Evolutionary conservation across 257 asterid species (phyloP).

Genomic region (Echites panduratus): DNA sequence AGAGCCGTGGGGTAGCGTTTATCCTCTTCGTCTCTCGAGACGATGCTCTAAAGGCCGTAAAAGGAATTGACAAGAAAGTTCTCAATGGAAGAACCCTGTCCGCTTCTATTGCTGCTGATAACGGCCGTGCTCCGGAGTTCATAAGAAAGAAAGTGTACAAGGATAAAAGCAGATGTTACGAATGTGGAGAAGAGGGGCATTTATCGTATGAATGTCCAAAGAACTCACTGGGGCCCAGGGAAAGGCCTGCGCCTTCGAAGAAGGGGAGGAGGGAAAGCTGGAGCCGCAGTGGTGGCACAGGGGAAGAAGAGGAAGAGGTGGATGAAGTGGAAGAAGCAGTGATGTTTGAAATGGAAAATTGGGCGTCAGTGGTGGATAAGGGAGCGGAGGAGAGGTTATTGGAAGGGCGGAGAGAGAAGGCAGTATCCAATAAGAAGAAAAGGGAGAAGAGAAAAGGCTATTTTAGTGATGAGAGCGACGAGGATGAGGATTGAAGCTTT

Average conservation of each 20-base stretch:
- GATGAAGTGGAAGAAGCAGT: slow-evolving; percentile 45
- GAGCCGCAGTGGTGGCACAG: slow-evolving; percentile 26
- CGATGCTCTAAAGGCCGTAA: slow-evolving; percentile 69
- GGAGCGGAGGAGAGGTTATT: slow-evolving; percentile 61
- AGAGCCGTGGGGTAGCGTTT: slow-evolving; percentile 88
- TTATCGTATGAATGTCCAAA: slow-evolving; percentile 87
- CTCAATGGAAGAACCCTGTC: slow-evolving; percentile 73
- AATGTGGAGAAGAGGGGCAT: slow-evolving; percentile 93
- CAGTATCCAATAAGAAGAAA: slow-evolving; percentile 34
- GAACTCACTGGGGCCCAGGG: slow-evolving; percentile 74
- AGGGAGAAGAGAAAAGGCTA: slow-evolving; percentile 73
- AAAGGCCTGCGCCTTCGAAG: slow-evolving; percentile 68
- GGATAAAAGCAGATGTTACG: slow-evolving; percentile 94
- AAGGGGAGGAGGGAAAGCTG: slow-evolving; percentile 48
- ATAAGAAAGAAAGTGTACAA: slow-evolving; percentile 71
- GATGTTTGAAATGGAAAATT: slow-evolving; percentile 57
- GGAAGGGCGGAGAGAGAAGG: slow-evolving; percentile 30
- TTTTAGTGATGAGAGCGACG: slow-evolving; percentile 92
- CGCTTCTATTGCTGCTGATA: slow-evolving; percentile 91
- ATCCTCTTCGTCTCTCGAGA: slow-evolving; percentile 71
- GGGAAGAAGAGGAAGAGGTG: slow-evolving; percentile 39
- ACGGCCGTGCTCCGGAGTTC: slow-evolving; percentile 91
- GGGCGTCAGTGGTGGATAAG: slow-evolving; percentile 94
- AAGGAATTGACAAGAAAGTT: slow-evolving; percentile 60
- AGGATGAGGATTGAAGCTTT: slow-evolving; percentile 46